Base-by-base conservation (phyloP, 768 basidiomycete genomes). In the Leccinum fibrillosum region DNA sequence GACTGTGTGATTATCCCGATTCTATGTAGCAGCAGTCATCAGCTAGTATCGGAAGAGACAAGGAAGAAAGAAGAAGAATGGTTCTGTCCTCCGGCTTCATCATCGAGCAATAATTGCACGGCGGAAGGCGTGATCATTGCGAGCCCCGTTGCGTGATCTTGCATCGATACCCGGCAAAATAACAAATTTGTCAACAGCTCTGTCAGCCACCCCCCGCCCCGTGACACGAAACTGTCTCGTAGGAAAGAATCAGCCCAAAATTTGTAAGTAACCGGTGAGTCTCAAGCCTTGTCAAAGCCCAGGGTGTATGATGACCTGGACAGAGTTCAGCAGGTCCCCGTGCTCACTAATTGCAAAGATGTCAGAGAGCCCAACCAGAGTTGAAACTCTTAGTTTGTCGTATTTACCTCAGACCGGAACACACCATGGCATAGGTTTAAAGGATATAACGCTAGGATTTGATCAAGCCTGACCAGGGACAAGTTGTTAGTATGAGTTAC, bases 111-210 rank as follows among this genome's bases (percentile, higher is more conserved):
- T 13, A 48, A 45, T 42, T 48, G 50, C 53, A 61, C 30, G 48
- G 39, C 25, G n/a, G 28, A 45, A 53, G 39, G 52, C 47, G 62
- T 65, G 62, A 56, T 64, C 62, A 56, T 68, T 65, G 23, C 50
- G 37, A 39, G 1, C 12, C 17, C 1, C 42, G 74, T 72, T 62
- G 71, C 71, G 71, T 73, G 72, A 72, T 72, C 66, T 74, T 64
- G 58, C 69, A 67, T 63, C 54, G 66, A 64, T 52, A 54, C 49
- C 8, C 23, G 42, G 34, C 13, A 35, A 35, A 49, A 52, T 45
- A 15, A 37, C 50, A 50, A 61, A 64, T 65, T 59, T 28, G 44
- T 49, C 53, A 57, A 6, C 25, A 26, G 12, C 32, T n/a, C 45
- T 48, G 49, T 64, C 44, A 60, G 35, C 42, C 28, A 1, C 12